phyloP scores from a whole-genome alignment of 495 filamentous ascomycete genomes.

The Mycothermus thermophilus region DNA sequence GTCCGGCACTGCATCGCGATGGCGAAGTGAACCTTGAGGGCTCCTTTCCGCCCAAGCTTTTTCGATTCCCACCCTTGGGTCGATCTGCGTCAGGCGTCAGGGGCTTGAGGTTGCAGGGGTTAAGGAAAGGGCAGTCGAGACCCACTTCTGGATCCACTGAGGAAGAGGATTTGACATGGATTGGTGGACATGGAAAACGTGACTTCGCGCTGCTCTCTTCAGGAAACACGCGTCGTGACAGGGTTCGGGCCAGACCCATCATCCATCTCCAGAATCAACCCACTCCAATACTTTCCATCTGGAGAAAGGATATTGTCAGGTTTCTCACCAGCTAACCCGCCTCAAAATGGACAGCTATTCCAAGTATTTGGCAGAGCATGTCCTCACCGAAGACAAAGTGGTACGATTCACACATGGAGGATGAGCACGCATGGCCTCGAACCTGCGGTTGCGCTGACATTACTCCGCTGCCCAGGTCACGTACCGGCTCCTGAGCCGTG shows the following conservation, averaged over 20 bases:
- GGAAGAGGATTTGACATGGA: constrained; percentile 5
- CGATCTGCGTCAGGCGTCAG: no score
- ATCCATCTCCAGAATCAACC: not conserved
- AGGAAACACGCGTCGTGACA: constrained; percentile 4
- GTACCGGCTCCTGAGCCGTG: constrained; percentile 68
- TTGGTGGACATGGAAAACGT: constrained; percentile 14
- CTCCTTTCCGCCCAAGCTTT: constrained; percentile 1
- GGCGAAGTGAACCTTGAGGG: no score
- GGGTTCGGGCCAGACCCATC: not conserved
- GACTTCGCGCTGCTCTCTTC: constrained; percentile 12
- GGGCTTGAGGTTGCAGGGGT: no score
- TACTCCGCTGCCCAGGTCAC: constrained; percentile 47
- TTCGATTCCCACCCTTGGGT: not conserved
- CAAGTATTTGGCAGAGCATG: constrained; percentile 56
- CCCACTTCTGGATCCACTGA: constrained; percentile 1
- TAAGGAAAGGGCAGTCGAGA: no score
- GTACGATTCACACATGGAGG: constrained; percentile 26
- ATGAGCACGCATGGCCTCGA: no score
- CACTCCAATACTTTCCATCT: no score
- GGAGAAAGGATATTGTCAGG: no score
- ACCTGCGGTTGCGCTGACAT: no score
- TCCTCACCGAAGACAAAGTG: constrained; percentile 62
- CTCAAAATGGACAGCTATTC: constrained; percentile 51
- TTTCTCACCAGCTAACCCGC: no score
- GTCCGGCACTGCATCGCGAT: no score